A percentile compares a stretch with the other conserved stretches of the same genome.
These are phyloP conservation scores for Globisporangium cylindrosporum DNA, from an alignment of 352 stramenopile species.

Conservation along the genomic window DNA sequence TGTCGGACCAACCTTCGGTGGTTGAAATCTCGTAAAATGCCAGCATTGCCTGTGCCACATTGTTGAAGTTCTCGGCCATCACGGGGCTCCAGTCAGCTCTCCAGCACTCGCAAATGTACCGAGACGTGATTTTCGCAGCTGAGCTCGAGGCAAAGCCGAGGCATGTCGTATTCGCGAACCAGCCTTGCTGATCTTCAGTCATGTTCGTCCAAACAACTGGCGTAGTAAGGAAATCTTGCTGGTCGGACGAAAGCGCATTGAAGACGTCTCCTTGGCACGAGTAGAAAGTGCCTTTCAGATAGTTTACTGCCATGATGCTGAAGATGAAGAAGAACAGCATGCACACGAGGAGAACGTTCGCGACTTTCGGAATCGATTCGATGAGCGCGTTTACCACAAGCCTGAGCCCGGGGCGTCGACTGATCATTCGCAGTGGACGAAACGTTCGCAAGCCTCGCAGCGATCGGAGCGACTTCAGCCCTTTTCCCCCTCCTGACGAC, in stretches of 20 bases:
- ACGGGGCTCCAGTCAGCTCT: constrained; percentile 41
- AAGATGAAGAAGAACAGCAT: constrained; percentile 95
- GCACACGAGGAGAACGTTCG: constrained; percentile 90
- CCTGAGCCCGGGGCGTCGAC: constrained; percentile 76
- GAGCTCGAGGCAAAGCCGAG: constrained; percentile 24
- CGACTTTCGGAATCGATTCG: constrained; percentile 84
- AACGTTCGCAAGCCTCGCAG: constrained; percentile 86
- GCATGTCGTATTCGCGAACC: constrained; percentile 55
- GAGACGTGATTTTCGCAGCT: constrained; percentile 42
- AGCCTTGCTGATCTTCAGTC: constrained; percentile 31
- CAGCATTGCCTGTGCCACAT: constrained; percentile 74
- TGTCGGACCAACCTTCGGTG: constrained; percentile 90
- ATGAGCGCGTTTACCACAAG: constrained; percentile 91
- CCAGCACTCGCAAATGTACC: constrained; percentile 72
- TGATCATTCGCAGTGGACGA: constrained; percentile 90
- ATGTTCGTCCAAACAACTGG: constrained; percentile 39
- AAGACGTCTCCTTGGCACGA: constrained; percentile 72
- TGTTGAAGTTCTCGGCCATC: constrained; percentile 83
- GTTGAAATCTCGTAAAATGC: constrained; percentile 93
- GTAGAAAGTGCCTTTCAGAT: constrained; percentile 91
- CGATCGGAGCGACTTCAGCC: constrained; percentile 77
- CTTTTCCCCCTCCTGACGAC: constrained; percentile 32
- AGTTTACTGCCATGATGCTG: constrained; percentile 93
- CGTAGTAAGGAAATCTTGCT: constrained; percentile 44
- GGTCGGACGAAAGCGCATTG: constrained; percentile 29